Conservation (phyloP, 306 rosid species). For the Rosa rugosa region DNA sequence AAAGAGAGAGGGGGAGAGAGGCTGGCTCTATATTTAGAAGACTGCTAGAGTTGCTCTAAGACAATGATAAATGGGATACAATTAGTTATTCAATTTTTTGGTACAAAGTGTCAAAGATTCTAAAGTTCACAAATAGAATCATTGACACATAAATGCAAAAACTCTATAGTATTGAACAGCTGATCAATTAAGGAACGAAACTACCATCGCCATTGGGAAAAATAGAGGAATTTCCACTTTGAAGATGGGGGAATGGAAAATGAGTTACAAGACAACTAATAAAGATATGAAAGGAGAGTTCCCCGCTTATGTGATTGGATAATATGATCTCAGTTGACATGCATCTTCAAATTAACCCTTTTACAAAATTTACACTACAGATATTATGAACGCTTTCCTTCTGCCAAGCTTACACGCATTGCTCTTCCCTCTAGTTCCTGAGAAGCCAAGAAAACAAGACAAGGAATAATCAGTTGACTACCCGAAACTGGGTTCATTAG, state of each 20-base stretch:
- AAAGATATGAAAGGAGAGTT: conserved; percentile 28
- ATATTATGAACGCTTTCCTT: conserved; percentile 62
- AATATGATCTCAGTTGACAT: conserved; percentile 20
- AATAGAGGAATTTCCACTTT: conserved; percentile 14
- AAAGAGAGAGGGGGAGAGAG: no score
- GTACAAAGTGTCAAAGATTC: not conserved
- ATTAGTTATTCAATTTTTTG: not conserved
- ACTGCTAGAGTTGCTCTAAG: no score
- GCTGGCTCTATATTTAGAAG: no score
- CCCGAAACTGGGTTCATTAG: not conserved
- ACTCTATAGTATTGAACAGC: not conserved
- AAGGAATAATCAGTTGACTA: conserved; percentile 1
- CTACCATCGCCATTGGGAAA: not conserved
- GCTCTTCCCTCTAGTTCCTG: conserved; percentile 89
- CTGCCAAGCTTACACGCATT: conserved; percentile 83
- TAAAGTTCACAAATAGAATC: not conserved
- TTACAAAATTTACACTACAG: conserved; percentile 14
- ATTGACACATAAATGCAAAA: not conserved
- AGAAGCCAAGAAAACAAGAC: conserved; percentile 18
- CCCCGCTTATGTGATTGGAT: conserved; percentile 24
- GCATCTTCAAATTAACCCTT: conserved; percentile 16
- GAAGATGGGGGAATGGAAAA: not conserved
- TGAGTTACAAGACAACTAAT: conserved; percentile 18
- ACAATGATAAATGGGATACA: no score
- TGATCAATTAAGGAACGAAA: not conserved